Evolutionary conservation across 208 protist genomes (phyloP), one percentile per base, ranked within the genome.

Genomic region (Trypanosoma lewisi): DNA sequence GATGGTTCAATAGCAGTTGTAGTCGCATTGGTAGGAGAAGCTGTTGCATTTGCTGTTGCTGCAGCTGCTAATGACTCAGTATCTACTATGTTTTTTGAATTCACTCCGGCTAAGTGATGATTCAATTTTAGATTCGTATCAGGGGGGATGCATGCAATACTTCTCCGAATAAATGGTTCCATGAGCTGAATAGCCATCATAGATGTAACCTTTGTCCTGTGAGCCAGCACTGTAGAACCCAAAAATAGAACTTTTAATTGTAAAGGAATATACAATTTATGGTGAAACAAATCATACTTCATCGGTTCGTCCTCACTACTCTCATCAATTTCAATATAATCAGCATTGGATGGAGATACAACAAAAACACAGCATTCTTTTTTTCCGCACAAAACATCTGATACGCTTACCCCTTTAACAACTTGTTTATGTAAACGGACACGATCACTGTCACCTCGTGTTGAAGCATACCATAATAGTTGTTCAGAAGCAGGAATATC

Each of bases 181-280:
- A 92, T 79, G 31, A 66, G 45, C 37, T 88, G 66, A 25, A 88
- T n/a, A 17, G 75, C 65, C 31, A 66, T 37, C 23, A 51, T 45
- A 30, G 70, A 54, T 37, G 72, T 45, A 28, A 65, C 63, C n/a
- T 64, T 45, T 42, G 66, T 70, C 58, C 71, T 65, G 19, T 77
- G 76, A 14, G 57, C 67, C 30, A 94, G 56, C 16, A 92, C 78
- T 9, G 85, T 92, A 52, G 77, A 82, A 11, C 88, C 84, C 19
- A 95, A 67, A 67, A 85, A 80, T n/a, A 77, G 17, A 21, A 95
- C 70, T 55, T 80, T 83, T 33, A 95, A 70, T 56, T 86, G 78
- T 36, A 91, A 55, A 14, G 85, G 89, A 56, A 91, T 83, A 67
- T 93, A 95, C 25, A 95, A 59, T 68, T 91, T 95, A 63, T 95